These are phyloP conservation scores for Blastomyces percursus DNA, from an alignment of 2,329 filamentous ascomycete species.

Conservation along the genomic window DNA sequence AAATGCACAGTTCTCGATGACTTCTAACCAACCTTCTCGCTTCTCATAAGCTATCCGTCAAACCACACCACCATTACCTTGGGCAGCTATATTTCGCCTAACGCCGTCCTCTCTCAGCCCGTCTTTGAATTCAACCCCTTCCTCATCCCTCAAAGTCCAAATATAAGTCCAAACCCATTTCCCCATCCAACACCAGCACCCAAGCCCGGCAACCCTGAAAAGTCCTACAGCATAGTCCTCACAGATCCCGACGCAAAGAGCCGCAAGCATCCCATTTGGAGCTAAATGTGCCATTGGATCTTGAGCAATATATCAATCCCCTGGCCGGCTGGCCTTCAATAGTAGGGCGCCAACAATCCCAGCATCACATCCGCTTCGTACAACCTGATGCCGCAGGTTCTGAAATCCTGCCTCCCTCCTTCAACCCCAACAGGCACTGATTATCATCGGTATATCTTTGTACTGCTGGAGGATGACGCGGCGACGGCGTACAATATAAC, in stretches of 20 bases:
- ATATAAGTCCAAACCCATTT: not conserved
- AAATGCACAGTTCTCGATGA: constrained; percentile 43
- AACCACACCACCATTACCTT: constrained; percentile 36
- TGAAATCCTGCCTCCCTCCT: constrained; percentile 40
- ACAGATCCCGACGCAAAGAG: constrained; percentile 51
- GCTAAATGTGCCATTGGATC: constrained; percentile 49
- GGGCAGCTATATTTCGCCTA: constrained; percentile 44
- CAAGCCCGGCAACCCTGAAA: constrained; percentile 13
- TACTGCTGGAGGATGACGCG: constrained; percentile 37
- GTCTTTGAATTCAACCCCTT: constrained; percentile 29
- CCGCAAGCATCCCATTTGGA: constrained; percentile 43
- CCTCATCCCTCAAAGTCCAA: constrained; percentile 9
- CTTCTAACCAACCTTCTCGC: constrained; percentile 44
- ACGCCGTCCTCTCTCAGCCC: constrained; percentile 34
- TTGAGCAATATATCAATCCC: constrained; percentile 17
- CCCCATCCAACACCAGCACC: not conserved
- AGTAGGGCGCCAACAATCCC: constrained; percentile 6
- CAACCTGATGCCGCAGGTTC: constrained; percentile 4
- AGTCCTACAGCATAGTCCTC: constrained; percentile 39
- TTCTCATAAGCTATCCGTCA: constrained; percentile 41
- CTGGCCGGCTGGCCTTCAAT: not conserved
- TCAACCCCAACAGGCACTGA: constrained; percentile 46
- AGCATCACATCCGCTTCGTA: not conserved
- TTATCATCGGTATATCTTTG: constrained; percentile 48
- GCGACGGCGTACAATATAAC: constrained; percentile 26